phyloP scores from a whole-genome alignment of 2,329 filamentous ascomycete species.

The Bipolaris zeicola region DNA sequence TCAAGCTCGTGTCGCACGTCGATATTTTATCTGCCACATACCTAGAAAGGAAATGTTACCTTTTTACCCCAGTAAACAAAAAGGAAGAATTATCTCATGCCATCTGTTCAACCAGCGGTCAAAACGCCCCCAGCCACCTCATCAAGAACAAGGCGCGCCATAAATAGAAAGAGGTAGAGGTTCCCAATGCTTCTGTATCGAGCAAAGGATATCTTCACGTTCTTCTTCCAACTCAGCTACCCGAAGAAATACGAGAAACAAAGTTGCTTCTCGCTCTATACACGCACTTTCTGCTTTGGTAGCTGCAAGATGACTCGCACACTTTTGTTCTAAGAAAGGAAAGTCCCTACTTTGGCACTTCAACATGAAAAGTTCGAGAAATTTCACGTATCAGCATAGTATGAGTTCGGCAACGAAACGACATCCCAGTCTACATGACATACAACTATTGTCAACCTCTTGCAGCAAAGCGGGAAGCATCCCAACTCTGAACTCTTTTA shows the following conservation, averaged over 20 bases:
- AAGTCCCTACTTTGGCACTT: too few species aligned
- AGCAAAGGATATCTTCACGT: too few species aligned
- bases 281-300: too few species aligned
- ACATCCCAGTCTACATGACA: background rate
- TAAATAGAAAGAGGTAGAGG: background rate
- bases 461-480: too few species aligned
- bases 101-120: background rate
- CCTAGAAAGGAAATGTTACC: background rate
- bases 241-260: too few species aligned
- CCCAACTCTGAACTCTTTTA: background rate
- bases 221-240: too few species aligned
- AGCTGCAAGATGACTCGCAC: too few species aligned
- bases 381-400: background rate
- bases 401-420: background rate
- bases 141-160: background rate
- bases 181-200: background rate
- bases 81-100: background rate
- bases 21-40: background rate
- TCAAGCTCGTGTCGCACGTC: background rate
- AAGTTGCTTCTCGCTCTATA: too few species aligned
- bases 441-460: too few species aligned
- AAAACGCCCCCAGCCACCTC: background rate
- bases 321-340: too few species aligned
- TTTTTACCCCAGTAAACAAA: background rate
- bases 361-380: too few species aligned